Conservation (phyloP, 129 eudicot genomes). For the Glebionis coronaria region DNA sequence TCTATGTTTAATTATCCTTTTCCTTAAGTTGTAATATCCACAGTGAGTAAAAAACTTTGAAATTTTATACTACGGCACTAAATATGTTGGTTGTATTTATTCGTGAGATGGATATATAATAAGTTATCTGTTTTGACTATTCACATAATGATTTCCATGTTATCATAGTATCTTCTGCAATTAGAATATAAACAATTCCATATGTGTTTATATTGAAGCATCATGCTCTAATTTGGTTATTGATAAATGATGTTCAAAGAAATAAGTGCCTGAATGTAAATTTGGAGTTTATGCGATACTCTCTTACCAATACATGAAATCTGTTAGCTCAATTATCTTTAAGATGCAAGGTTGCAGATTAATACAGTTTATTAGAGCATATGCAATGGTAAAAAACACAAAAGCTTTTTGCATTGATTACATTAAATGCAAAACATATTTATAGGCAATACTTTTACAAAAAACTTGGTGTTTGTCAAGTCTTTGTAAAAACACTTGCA, state of each 20-base stretch:
- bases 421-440: too few relatives aligned
- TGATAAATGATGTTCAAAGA: neutral
- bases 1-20: conserved; percentile 12
- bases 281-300: too few relatives aligned
- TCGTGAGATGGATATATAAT: neutral
- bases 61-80: neutral
- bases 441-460: too few relatives aligned
- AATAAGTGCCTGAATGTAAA: too few relatives aligned
- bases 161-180: neutral
- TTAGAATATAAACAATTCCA: neutral
- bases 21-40: conserved; percentile 1
- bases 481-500: too few relatives aligned
- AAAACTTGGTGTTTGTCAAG: too few relatives aligned
- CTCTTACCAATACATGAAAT: too few relatives aligned
- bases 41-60: conserved; percentile 6
- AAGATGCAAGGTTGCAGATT: too few relatives aligned
- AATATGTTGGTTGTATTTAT: neutral
- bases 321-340: too few relatives aligned
- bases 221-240: neutral
- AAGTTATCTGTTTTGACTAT: neutral
- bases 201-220: neutral
- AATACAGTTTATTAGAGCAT: too few relatives aligned
- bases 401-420: too few relatives aligned
- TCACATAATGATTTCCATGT: neutral
- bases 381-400: too few relatives aligned